Evolutionary conservation across 495 filamentous ascomycete species (phyloP), one percentile per base, ranked within the genome.

Genomic region (Mycothermus thermophilus): DNA sequence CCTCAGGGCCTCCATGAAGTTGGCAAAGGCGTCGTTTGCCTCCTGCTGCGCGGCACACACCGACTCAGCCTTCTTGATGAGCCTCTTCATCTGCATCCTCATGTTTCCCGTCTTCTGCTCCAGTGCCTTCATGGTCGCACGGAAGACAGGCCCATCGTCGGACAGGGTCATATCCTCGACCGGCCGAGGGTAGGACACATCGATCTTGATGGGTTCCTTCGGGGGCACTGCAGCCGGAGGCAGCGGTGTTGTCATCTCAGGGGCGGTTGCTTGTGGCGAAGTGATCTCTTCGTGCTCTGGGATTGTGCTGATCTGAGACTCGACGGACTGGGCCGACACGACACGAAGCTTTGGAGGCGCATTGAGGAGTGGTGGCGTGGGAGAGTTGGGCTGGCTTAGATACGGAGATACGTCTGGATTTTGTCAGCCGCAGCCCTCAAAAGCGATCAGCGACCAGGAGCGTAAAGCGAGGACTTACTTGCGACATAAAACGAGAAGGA

Each of bases 61-160:
- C 9, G 82, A 75, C 47, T 96, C 90, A 19, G 88, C 92, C 43
- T 79, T 81, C 45, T 85, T 88, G 27, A 96, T 62, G 8, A 99
- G 77, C 43, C 93, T 93, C 58, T 99, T 99, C 73, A 95, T 96
- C 46, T 84, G 80, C 17, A 69, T 60, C 24, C 84, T 74, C 76
- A 97, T 85, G 48, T 79, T 92, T n/a, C 84, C 83, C 0, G 88
- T 97, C 65, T 94, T 96, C 46, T 88, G 85, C 52, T 99, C 90
- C 22, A 96, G 60, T 1, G 86, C 79, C 52, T 96, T 96, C 72
- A 99, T 93, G 1, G 88, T 95, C 8, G 90, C 90, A 39, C 90
- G 75, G 58, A 99, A 99, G 7, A 99, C 61, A 0, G 90, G 90
- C 4, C 90, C 92, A 66, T 99, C 90, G 44, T 96, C 90, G 12